Evolutionary conservation across 352 stramenopile genomes (phyloP).

Genomic region (Phytophthora agathidicida): DNA sequence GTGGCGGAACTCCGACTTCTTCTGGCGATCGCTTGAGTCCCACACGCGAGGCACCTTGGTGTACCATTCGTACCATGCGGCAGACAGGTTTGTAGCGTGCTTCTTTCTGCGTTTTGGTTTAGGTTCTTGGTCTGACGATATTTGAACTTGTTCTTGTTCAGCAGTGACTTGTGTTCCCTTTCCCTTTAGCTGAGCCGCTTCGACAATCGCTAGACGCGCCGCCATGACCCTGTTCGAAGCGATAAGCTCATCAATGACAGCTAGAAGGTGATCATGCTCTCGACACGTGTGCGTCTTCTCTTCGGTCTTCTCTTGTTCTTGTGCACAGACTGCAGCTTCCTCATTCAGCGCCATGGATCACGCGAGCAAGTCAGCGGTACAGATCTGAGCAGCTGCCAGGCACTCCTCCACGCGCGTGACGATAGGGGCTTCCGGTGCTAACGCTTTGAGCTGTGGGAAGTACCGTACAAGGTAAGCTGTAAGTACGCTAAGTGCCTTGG

Average conservation of each 20-base stretch:
- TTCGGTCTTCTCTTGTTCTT: not conserved
- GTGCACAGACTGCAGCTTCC: not conserved
- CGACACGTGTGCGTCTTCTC: not conserved
- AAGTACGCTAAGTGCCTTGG: no score
- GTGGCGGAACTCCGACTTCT: not conserved
- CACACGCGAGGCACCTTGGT: not conserved
- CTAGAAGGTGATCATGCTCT: not conserved
- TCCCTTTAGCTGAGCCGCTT: not conserved
- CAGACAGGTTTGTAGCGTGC: no score
- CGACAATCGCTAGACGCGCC: not conserved
- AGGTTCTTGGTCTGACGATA: not conserved
- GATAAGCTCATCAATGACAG: not conserved
- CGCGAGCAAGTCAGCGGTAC: not conserved
- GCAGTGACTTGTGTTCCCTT: not conserved
- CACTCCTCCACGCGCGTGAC: not conserved
- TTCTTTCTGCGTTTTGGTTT: not conserved
- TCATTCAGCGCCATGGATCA: no score
- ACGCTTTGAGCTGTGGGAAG: not conserved
- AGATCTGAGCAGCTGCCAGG: not conserved
- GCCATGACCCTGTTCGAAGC: not conserved
- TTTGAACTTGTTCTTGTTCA: not conserved
- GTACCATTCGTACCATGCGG: no score
- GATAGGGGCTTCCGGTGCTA: not conserved
- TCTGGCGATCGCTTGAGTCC: not conserved
- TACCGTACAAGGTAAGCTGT: no score